phyloP scores from a whole-genome alignment of 1,139 yeast species.

The Kurtzmaniella quercitrusa region DNA sequence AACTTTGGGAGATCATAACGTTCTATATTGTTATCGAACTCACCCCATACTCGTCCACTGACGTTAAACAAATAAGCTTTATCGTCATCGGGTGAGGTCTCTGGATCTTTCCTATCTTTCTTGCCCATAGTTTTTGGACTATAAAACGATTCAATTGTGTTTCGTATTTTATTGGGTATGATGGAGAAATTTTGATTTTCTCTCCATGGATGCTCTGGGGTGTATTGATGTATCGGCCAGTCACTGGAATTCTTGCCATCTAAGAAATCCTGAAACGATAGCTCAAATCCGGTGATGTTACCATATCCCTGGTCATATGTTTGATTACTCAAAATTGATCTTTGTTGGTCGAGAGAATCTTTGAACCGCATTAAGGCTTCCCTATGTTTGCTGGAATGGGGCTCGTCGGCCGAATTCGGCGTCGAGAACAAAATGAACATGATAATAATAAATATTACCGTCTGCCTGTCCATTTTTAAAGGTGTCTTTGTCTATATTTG shows the following conservation, averaged over 20 bases:
- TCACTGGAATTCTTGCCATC: conserved; percentile 40
- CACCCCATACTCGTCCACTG: conserved; percentile 48
- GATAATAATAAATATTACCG: conserved; percentile 33
- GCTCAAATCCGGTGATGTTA: conserved; percentile 67
- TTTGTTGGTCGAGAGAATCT: conserved; percentile 27
- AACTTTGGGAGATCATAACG: conserved; percentile 14
- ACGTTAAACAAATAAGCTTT: conserved; percentile 46
- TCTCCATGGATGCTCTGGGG: conserved; percentile 43
- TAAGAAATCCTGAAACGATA: conserved; percentile 56
- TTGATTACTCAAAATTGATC: conserved; percentile 32
- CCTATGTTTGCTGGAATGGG: conserved; percentile 26
- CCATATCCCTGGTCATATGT: conserved; percentile 57
- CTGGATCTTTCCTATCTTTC: conserved; percentile 8
- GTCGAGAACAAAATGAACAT: conserved; percentile 34
- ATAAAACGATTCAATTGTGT: conserved; percentile 49
- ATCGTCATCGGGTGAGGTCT: conserved; percentile 1
- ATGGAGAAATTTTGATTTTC: conserved; percentile 53
- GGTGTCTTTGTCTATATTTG: background rate
- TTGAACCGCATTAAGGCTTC: conserved; percentile 26
- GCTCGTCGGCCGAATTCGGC: conserved; percentile 28
- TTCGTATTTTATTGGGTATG: conserved; percentile 56
- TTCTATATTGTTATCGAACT: conserved; percentile 23
- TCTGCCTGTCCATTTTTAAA: conserved; percentile 28
- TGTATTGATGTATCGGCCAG: conserved; percentile 53
- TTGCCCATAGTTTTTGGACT: conserved; percentile 19